phyloP scores from a whole-genome alignment of 129 eudicot species.

The Silybum marianum region DNA sequence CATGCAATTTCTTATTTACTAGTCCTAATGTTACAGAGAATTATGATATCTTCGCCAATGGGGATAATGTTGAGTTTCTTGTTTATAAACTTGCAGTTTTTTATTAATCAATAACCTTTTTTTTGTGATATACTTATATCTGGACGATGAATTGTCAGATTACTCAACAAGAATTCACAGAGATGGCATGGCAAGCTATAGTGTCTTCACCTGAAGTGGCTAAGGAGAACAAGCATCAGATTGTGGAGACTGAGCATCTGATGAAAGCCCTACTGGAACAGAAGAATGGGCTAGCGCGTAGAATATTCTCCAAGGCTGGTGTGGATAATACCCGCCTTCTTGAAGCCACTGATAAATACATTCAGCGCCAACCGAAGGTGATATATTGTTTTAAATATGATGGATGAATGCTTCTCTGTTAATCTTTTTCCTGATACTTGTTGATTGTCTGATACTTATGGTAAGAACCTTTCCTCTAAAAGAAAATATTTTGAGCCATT shows the following conservation, averaged over 20 bases:
- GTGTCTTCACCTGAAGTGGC: constrained; percentile 97
- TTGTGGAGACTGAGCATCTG: constrained; percentile 94
- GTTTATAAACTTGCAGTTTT: neutral
- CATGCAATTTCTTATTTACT: neutral
- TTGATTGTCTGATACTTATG: neutral
- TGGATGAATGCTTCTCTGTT: neutral
- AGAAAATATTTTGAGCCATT: neutral
- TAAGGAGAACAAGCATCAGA: constrained; percentile 92
- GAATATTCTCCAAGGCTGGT: constrained; percentile 90
- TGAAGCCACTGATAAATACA: constrained; percentile 88
- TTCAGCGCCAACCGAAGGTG: constrained; percentile 94
- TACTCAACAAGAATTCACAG: constrained; percentile 89
- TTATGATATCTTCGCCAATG: neutral
- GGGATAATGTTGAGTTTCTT: neutral
- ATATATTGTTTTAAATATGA: neutral
- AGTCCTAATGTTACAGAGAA: neutral
- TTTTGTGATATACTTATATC: constrained; percentile 3
- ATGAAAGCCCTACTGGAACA: constrained; percentile 94
- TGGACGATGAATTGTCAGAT: constrained; percentile 49
- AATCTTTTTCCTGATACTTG: neutral
- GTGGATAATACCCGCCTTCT: constrained; percentile 90
- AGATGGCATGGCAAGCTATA: constrained; percentile 99
- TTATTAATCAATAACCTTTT: neutral
- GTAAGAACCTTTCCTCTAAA: neutral
- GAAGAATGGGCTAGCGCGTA: constrained; percentile 90